Base-by-base conservation (phyloP, 495 filamentous ascomycete species). In the Neurospora terricola region DNA sequence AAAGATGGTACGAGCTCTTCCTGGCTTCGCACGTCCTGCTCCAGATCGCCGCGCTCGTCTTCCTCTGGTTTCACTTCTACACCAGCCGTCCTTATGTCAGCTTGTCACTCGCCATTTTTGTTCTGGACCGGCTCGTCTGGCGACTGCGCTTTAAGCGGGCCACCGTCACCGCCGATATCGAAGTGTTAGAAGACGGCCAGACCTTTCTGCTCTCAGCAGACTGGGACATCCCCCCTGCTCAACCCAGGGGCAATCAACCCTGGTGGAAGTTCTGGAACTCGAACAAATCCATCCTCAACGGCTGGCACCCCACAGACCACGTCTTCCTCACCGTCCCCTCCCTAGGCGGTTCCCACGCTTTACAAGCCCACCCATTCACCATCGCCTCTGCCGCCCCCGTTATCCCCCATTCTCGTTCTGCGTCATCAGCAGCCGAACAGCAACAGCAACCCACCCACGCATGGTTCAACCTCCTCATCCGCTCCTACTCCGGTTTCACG, bases 351-450 rank as follows among this genome's bases (percentile, higher is more conserved):
- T 87, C 71, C 8, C 76, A 77, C 38, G 11, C 45, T 12, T 74
- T 73, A 80, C 89, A 83, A 81, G 82, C 85, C 1, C 89, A 91
- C 74, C 89, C 88, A 0, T 90, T 91, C 75, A 89, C 88, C 5
- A 88, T 91, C 71, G 84, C 87, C 2, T 80, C 78, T 40, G 89
- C 88, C 6, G 82, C 84, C 4, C 78, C 78, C 8, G 72, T 73
- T 4, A 34, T 23, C 42, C 8, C 42, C n/a, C 42, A 43, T 14
- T 40, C 39, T 12, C 37, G 37, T 38, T 9, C 37, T 38, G 14
- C 39, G 12, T 40, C 39, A 40, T 14, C 39, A 16, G 39, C 14
- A 42, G 42, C 8, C 42, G 42, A 42, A n/a, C 40, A 38, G 5
- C 30, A 82, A 14, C 80, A 43, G 30, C 54, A 66, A 18, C 73